These are phyloP conservation scores for Simplicillium aogashimaense DNA, from an alignment of 2,329 filamentous ascomycete species.

Conservation along the genomic window DNA sequence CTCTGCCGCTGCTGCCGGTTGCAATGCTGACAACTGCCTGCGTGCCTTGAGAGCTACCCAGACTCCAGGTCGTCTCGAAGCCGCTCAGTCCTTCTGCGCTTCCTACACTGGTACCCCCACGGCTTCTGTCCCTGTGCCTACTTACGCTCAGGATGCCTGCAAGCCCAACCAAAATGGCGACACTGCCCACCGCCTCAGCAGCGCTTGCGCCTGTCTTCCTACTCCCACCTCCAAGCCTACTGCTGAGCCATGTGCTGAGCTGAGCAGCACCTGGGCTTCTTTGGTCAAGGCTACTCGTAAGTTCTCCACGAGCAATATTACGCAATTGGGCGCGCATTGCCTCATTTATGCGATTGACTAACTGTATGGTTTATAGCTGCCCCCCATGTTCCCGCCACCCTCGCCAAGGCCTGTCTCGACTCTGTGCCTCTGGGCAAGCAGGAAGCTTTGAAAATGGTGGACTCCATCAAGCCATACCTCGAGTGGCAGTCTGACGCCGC, in stretches of 20 bases:
- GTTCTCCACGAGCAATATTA: not conserved
- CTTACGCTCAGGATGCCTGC: slow-evolving; percentile 11
- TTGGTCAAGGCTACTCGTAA: slow-evolving; percentile 4
- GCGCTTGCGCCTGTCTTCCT: slow-evolving; percentile 14
- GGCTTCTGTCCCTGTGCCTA: slow-evolving; percentile 10
- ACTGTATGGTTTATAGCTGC: not conserved
- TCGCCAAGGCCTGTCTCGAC: slow-evolving; percentile 29
- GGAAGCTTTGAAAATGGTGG: slow-evolving; percentile 26
- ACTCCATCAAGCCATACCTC: slow-evolving; percentile 27
- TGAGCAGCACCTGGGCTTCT: slow-evolving; percentile 7
- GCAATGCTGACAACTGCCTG: slow-evolving; percentile 26
- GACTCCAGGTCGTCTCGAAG: slow-evolving; percentile 19
- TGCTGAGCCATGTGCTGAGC: slow-evolving; percentile 6
- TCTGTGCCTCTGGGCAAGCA: slow-evolving; percentile 29
- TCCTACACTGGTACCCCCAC: slow-evolving; percentile 10
- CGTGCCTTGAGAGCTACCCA: slow-evolving; percentile 23
- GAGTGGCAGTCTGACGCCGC: slow-evolving; percentile 28
- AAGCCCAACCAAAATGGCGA: slow-evolving; percentile 11
- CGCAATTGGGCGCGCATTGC: not conserved
- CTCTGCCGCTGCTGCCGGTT: slow-evolving; percentile 10
- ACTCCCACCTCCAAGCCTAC: slow-evolving; percentile 6
- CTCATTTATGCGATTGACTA: not conserved
- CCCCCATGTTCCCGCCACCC: slow-evolving; percentile 18
- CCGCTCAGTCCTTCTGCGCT: slow-evolving; percentile 22
- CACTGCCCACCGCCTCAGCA: slow-evolving; percentile 10